These are phyloP conservation scores for Mycena vulgaris DNA, from an alignment of 768 basidiomycete genomes.

Conservation along the genomic window DNA sequence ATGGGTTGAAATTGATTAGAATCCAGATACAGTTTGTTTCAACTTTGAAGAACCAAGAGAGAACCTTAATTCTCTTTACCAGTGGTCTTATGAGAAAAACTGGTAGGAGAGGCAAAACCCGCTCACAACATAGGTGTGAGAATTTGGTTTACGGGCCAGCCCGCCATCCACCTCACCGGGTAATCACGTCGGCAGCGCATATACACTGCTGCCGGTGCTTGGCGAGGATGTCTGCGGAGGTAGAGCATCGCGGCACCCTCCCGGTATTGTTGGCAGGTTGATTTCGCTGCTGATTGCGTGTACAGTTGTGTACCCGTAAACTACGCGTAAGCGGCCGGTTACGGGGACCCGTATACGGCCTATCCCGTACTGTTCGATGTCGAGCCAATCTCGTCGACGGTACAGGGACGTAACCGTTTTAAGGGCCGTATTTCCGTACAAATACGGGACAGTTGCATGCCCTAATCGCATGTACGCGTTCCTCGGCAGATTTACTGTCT, in stretches of 20 bases:
- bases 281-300: background rate
- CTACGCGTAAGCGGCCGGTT: conserved; percentile 3
- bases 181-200: conserved; percentile 5
- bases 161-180: background rate
- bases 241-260: background rate
- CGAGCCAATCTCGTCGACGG: too few relatives aligned
- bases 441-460: too few relatives aligned
- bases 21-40: background rate
- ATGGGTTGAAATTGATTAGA: background rate
- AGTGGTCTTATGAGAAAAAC: conserved; percentile 9
- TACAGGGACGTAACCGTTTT: too few relatives aligned
- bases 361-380: too few relatives aligned
- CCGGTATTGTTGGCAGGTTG: background rate
- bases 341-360: too few relatives aligned
- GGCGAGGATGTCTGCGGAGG: conserved; percentile 2
- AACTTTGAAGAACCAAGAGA: conserved; percentile 4
- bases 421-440: too few relatives aligned
- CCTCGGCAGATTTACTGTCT: too few relatives aligned
- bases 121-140: conserved; percentile 6
- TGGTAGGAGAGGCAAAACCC: background rate
- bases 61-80: conserved; percentile 4
- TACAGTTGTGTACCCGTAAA: conserved; percentile 1
- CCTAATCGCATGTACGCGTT: too few relatives aligned
- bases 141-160: background rate
- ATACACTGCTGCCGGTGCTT: conserved; percentile 7